phyloP scores from a whole-genome alignment of 129 eudicot genomes.

The Chrysanthemum seticuspe region DNA sequence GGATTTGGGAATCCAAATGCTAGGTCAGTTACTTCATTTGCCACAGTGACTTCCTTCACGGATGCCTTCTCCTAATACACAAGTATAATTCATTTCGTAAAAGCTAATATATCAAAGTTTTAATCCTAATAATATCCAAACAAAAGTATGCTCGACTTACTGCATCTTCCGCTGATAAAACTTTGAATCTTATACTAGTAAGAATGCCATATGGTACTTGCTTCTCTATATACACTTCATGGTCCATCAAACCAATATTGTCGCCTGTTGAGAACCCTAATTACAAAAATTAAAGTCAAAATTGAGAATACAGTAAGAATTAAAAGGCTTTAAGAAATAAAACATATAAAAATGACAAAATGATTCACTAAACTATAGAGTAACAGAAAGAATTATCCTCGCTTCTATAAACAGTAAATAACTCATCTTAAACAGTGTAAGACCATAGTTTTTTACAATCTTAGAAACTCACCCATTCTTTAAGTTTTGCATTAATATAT shows the following conservation, averaged over 20 bases:
- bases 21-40: no score
- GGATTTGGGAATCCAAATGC: no score
- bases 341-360: background rate
- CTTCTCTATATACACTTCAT: constrained; percentile 40
- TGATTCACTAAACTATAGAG: background rate
- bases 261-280: constrained; percentile 4
- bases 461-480: background rate
- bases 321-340: background rate
- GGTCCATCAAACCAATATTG: constrained; percentile 43
- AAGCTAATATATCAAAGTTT: background rate
- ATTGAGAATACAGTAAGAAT: background rate
- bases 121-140: constrained; percentile 3
- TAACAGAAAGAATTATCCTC: background rate
- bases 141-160: constrained; percentile 42
- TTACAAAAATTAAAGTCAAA: constrained; percentile 12
- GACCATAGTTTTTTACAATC: background rate
- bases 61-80: no score
- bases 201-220: constrained; percentile 55
- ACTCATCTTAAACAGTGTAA: background rate
- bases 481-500: background rate
- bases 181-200: constrained; percentile 54
- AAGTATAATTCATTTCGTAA: no score
- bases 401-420: background rate
- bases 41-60: no score
- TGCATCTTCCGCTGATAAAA: constrained; percentile 69